These are phyloP conservation scores for Heterobasidion annosum DNA, from an alignment of 1,284 basidiomycete species.

Conservation along the genomic window DNA sequence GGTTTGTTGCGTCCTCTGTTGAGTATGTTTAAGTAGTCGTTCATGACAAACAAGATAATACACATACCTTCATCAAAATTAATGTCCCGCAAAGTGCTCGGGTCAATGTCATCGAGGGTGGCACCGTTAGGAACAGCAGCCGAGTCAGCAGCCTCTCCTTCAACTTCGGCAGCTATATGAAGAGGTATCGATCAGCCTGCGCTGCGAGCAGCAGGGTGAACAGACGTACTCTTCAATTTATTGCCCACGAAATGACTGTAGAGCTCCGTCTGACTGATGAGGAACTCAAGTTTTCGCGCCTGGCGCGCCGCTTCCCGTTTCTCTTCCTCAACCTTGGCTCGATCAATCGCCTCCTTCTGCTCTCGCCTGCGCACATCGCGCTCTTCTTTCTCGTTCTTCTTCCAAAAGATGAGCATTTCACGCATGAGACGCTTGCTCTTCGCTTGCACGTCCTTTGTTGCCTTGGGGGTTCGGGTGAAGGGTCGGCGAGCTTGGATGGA, in stretches of 20 bases:
- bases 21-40: background rate
- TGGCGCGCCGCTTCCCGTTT: conserved; percentile 92
- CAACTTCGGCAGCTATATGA: conserved; percentile 74
- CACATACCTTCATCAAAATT: conserved; percentile 86
- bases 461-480: conserved; percentile 73
- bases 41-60: background rate
- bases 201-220: conserved; percentile 4
- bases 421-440: conserved; percentile 87
- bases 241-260: conserved; percentile 99
- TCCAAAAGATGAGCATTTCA: conserved; percentile 96
- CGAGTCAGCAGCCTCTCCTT: conserved; percentile 53
- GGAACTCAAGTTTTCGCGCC: conserved; percentile 95
- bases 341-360: conserved; percentile 88
- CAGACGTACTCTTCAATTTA: conserved; percentile 85
- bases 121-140: conserved; percentile 48
- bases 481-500: conserved; percentile 79
- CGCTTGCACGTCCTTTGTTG: conserved; percentile 81
- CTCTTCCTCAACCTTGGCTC: conserved; percentile 92
- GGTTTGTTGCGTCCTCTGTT: conserved; percentile 83
- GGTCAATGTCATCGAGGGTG: conserved; percentile 44
- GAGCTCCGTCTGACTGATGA: conserved; percentile 98
- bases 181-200: background rate
- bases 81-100: conserved; percentile 61
- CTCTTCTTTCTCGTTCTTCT: conserved; percentile 96
- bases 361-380: conserved; percentile 89